A percentile compares a stretch with the other conserved stretches of the same genome.
Conservation (phyloP, 2,329 filamentous ascomycete species). For the Penicillium expansum region DNA sequence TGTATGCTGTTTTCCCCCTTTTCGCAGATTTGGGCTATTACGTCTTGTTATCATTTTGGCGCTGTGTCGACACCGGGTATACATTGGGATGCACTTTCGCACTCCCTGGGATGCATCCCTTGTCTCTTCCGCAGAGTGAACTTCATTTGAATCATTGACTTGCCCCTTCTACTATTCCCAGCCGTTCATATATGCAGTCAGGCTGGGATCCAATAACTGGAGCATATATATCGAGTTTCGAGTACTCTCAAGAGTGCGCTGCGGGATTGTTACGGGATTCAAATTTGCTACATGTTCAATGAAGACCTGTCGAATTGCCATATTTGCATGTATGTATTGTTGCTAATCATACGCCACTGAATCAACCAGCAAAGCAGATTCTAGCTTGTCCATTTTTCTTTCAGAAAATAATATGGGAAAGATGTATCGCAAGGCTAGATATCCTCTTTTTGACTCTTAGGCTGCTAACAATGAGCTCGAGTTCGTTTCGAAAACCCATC, state of each 20-base stretch:
- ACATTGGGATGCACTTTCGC: slow-evolving; percentile 23
- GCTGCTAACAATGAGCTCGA: too few species aligned
- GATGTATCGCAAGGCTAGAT: too few species aligned
- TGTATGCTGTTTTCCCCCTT: neutral
- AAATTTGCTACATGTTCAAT: neutral
- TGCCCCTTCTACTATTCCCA: slow-evolving; percentile 12
- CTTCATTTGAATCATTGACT: neutral
- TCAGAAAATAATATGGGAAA: too few species aligned
- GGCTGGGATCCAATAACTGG: slow-evolving; percentile 5
- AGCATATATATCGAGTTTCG: neutral
- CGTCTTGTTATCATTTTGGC: neutral
- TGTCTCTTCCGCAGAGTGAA: slow-evolving; percentile 28
- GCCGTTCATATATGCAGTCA: neutral
- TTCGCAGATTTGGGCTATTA: neutral
- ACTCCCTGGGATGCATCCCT: slow-evolving; percentile 22
- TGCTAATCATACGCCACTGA: neutral
- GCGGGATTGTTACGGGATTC: neutral
- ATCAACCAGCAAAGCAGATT: too few species aligned
- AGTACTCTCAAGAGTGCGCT: neutral
- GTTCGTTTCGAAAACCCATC: too few species aligned
- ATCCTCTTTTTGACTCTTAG: too few species aligned
- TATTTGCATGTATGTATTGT: neutral
- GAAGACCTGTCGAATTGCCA: neutral
- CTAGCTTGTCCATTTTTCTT: too few species aligned
- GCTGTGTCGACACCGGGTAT: slow-evolving; percentile 16